Conservation (phyloP, 805 yeast species). For the Monosporozyma solicola region DNA sequence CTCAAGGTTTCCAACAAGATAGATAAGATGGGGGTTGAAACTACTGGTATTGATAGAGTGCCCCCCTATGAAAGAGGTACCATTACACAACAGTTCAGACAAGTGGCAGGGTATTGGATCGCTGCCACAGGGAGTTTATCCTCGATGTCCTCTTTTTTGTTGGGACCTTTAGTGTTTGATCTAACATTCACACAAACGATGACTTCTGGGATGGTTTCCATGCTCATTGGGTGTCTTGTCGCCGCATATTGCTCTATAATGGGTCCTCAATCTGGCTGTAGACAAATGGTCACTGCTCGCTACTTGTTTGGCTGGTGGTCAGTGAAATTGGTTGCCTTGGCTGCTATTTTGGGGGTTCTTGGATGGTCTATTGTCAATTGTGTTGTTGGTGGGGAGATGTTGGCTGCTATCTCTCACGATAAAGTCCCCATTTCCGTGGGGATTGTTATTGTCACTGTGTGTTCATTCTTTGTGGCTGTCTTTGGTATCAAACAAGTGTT, state of each 20-base stretch:
- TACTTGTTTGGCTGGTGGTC: slow-evolving; percentile 81
- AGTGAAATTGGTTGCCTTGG: slow-evolving; percentile 64
- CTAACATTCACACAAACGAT: slow-evolving; percentile 59
- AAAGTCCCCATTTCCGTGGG: slow-evolving; percentile 66
- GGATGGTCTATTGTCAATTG: slow-evolving; percentile 96
- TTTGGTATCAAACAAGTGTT: slow-evolving; percentile 71
- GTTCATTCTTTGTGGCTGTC: slow-evolving; percentile 58
- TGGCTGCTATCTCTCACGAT: slow-evolving; percentile 55
- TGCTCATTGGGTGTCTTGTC: slow-evolving; percentile 57
- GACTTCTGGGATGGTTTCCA: slow-evolving; percentile 54
- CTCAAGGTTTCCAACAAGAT: slow-evolving; percentile 34
- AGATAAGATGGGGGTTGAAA: slow-evolving; percentile 58
- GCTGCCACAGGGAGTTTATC: slow-evolving; percentile 85
- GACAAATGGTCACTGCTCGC: slow-evolving; percentile 81
- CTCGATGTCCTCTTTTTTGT: slow-evolving; percentile 74
- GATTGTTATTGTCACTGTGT: slow-evolving; percentile 55
- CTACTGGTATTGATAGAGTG: slow-evolving; percentile 71
- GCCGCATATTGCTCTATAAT: slow-evolving; percentile 78
- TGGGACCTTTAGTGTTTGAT: slow-evolving; percentile 65
- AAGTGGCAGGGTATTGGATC: slow-evolving; percentile 69
- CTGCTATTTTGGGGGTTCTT: slow-evolving; percentile 63
- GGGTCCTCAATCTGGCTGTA: slow-evolving; percentile 87
- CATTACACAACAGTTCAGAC: slow-evolving; percentile 29
- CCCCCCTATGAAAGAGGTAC: slow-evolving; percentile 56
- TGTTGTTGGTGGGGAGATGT: slow-evolving; percentile 80